These are phyloP conservation scores for Phytophthora hibernalis DNA, from an alignment of 352 stramenopile genomes.

Conservation along the genomic window DNA sequence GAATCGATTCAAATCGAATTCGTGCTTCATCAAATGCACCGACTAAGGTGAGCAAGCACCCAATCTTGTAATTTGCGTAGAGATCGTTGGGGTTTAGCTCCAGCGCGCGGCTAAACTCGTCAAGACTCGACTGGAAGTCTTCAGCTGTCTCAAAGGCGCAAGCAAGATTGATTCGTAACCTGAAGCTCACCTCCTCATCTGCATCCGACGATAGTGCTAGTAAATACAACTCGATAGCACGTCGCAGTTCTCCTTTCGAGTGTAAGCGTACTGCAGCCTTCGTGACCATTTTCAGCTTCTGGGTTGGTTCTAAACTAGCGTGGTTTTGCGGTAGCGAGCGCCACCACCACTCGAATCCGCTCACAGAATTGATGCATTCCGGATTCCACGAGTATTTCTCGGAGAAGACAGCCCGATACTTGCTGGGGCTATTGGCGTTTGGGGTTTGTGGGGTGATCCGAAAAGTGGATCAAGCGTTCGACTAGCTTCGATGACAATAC, in stretches of 20 bases:
- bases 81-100: conserved; percentile 50
- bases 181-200: conserved; percentile 65
- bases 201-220: conserved; percentile 64
- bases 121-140: conserved; percentile 43
- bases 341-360: conserved; percentile 87
- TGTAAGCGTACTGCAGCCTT: conserved; percentile 77
- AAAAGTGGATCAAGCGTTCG: conserved; percentile 38
- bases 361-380: conserved; percentile 79
- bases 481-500: background rate
- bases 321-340: conserved; percentile 73
- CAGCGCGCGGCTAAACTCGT: conserved; percentile 56
- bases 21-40: conserved; percentile 53
- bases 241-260: conserved; percentile 63
- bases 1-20: conserved; percentile 47
- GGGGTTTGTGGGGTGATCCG: conserved; percentile 47
- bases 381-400: conserved; percentile 79
- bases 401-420: conserved; percentile 49
- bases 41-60: conserved; percentile 44
- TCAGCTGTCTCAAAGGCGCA: conserved; percentile 62
- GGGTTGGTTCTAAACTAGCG: conserved; percentile 60
- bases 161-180: conserved; percentile 72
- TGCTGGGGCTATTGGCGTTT: conserved; percentile 25
- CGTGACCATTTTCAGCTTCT: conserved; percentile 85
- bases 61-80: conserved; percentile 73
- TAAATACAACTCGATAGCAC: conserved; percentile 75